These are phyloP conservation scores for Purshia tridentata DNA, from an alignment of 306 rosid genomes.

Conservation along the genomic window DNA sequence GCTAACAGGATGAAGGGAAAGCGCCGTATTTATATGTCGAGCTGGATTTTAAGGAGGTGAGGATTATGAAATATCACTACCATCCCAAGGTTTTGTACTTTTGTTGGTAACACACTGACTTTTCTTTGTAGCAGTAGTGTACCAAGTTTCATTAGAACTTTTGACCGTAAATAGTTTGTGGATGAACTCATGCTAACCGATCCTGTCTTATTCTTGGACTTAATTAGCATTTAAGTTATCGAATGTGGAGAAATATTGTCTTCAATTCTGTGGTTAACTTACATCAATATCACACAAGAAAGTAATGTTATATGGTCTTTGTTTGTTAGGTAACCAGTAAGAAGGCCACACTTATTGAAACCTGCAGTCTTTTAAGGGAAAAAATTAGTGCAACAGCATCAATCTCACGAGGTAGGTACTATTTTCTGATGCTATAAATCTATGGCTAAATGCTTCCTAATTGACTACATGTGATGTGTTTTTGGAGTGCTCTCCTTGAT, in stretches of 20 bases:
- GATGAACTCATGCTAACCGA: constrained; percentile 15
- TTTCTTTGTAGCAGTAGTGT: background rate
- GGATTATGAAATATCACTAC: constrained; percentile 19
- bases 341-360: constrained; percentile 78
- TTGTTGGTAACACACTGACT: constrained; percentile 23
- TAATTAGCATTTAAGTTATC: constrained; percentile 12
- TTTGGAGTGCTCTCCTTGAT: background rate
- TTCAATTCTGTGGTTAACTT: constrained; percentile 1
- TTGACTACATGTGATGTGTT: background rate
- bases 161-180: constrained; percentile 14
- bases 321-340: constrained; percentile 73
- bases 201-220: constrained; percentile 10
- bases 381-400: constrained; percentile 66
- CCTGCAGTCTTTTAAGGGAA: constrained; percentile 59
- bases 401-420: constrained; percentile 60
- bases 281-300: constrained; percentile 6
- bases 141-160: constrained; percentile 5
- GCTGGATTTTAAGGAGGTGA: constrained; percentile 93
- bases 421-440: constrained; percentile 1
- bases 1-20: constrained; percentile 77
- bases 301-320: constrained; percentile 16
- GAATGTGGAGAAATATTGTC: constrained; percentile 9
- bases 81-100: constrained; percentile 6
- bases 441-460: background rate
- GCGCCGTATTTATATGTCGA: constrained; percentile 84